These are phyloP conservation scores for Diospyros lotus DNA, from an alignment of 148 eudicot species.

Conservation along the genomic window DNA sequence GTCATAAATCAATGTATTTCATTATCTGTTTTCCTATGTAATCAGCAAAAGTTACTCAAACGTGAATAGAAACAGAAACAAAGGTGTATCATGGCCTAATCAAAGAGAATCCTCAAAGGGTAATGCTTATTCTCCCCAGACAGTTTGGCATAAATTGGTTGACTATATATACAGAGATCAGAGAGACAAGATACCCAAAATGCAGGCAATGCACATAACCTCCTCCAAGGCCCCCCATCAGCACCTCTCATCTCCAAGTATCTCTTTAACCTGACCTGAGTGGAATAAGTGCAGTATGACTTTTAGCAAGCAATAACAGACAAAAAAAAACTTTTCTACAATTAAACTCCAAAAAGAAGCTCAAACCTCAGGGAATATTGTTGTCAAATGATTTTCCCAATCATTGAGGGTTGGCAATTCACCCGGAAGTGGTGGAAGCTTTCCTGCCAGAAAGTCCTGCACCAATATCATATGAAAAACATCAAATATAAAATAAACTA, in stretches of 20 bases:
- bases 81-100: too few relatives aligned
- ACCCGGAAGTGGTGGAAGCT: conserved; percentile 88
- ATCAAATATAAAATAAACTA: background rate
- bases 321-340: conserved; percentile 3
- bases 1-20: background rate
- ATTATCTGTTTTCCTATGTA: background rate
- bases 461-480: conserved; percentile 9
- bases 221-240: conserved; percentile 98
- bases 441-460: conserved; percentile 91
- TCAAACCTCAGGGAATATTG: conserved; percentile 94
- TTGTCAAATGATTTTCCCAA: conserved; percentile 99
- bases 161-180: background rate
- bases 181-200: conserved; percentile 65
- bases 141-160: background rate
- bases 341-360: background rate
- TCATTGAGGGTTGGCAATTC: conserved; percentile 84
- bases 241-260: conserved; percentile 99
- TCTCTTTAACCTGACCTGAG: conserved; percentile 94
- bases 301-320: background rate
- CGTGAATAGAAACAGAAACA: too few relatives aligned
- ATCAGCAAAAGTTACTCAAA: background rate
- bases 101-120: too few relatives aligned
- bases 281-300: conserved; percentile 12
- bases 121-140: background rate
- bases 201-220: conserved; percentile 96